Base-by-base conservation (phyloP, 495 filamentous ascomycete species). In the Talaromyces wortmannii region DNA sequence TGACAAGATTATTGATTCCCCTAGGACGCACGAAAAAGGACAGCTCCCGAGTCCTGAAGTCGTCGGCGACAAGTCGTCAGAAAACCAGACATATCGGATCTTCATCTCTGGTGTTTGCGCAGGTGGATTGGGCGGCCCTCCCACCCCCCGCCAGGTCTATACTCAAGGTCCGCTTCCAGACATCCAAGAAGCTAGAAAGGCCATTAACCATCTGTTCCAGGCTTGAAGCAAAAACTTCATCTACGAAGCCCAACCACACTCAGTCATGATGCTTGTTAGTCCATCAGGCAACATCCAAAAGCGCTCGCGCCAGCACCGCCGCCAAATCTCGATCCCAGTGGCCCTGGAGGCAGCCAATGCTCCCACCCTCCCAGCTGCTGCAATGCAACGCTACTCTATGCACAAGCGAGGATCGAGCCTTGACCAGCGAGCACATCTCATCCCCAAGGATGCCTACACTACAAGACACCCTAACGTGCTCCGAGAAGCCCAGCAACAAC, bases 241-340 rank as follows among this genome's bases (percentile, higher is more conserved):
- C 23, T 18, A 10, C 11, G 40, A 30, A 46, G 43, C 23, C 31
- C 52, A 32, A 17, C n/a, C 40, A 32, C n/a, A 16, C 23, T 23
- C 23, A 8, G 18, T 46, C 43, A 45, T 31, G 69, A 92, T 94
- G 89, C 81, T 91, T 82, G 87, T 88, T 67, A 83, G 87, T 73
- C 78, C 82, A 59, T 73, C 73, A 53, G 82, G 77, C 68, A 82
- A 71, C 73, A 77, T 87, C 71, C 83, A 88, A 59, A 74, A 77
- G 61, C 86, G 85, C 70, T 83, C 83, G 64, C 82, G 83, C 67
- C 83, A 82, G 76, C 90, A 95, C 73, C 83, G 89, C 66, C 88
- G 91, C 68, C 90, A 92, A 76, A 86, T 90, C 64, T 96, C 91
- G 63, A 94, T 89, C 63, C 90, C 91, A 55, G 81, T 82, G 55